Conservation (phyloP, 2,329 filamentous ascomycete genomes). For the Cladosporium sp. region DNA sequence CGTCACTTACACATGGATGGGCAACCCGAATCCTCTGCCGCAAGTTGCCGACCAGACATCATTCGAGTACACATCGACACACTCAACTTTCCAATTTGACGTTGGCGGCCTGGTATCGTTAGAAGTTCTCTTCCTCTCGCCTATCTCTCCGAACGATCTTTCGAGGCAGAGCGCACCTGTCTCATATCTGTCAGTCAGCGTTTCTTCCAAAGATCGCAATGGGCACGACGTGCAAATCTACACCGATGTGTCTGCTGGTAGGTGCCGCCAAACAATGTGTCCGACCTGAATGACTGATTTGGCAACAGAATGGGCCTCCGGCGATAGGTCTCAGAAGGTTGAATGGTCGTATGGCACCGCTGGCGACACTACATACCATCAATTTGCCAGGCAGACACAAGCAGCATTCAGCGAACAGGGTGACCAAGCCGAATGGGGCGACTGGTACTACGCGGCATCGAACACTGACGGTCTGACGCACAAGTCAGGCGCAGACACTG, state of each 20-base stretch:
- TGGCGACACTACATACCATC: constrained; percentile 61
- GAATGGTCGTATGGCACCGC: constrained; percentile 61
- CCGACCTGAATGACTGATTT: constrained; percentile 15
- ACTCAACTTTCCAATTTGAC: constrained; percentile 69
- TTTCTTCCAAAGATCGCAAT: constrained; percentile 63
- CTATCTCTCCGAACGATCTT: constrained; percentile 67
- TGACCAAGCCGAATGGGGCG: constrained; percentile 56
- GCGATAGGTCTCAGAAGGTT: constrained; percentile 58
- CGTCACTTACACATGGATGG: constrained; percentile 67
- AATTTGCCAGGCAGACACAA: constrained; percentile 52
- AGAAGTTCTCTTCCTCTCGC: constrained; percentile 70
- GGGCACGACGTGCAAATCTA: constrained; percentile 70
- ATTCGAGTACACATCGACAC: constrained; percentile 71
- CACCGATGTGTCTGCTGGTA: constrained; percentile 70
- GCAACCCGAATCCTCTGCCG: constrained; percentile 50
- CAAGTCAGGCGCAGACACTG: constrained; percentile 49
- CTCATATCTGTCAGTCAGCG: constrained; percentile 68
- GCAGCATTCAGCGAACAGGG: constrained; percentile 50
- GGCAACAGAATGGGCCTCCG: constrained; percentile 68
- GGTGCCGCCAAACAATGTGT: constrained; percentile 29
- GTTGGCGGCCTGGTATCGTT: constrained; percentile 63
- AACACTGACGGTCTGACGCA: constrained; percentile 45
- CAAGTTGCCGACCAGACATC: constrained; percentile 61
- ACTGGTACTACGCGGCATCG: constrained; percentile 56
- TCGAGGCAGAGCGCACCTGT: constrained; percentile 69